phyloP scores from a whole-genome alignment of 371 early-diverging fungal species.

The Globomyces sp. region DNA sequence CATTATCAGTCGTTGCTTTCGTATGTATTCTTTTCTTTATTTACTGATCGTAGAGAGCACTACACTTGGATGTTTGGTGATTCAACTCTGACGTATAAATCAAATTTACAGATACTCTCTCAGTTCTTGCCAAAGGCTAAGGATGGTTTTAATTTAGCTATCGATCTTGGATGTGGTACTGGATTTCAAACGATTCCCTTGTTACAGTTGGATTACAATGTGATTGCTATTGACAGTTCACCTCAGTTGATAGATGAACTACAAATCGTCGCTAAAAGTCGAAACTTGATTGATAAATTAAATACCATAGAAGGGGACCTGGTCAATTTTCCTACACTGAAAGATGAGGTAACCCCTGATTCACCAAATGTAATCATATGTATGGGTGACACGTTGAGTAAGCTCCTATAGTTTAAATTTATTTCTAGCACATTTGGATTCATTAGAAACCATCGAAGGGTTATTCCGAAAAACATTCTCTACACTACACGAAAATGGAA shows the following conservation, averaged over 20 bases:
- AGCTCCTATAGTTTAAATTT: too few species aligned
- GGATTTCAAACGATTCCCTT: constrained; percentile 26
- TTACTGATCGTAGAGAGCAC: constrained; percentile 1
- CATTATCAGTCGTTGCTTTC: constrained; percentile 22
- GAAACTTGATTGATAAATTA: too few species aligned
- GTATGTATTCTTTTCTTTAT: not conserved
- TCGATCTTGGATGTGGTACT: constrained; percentile 28
- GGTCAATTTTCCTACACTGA: too few species aligned
- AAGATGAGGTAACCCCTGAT: too few species aligned
- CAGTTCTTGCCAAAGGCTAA: not conserved
- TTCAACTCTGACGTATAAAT: not conserved
- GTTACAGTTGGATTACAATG: constrained; percentile 11
- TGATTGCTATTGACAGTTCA: constrained; percentile 18
- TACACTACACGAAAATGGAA: too few species aligned
- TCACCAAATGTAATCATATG: too few species aligned
- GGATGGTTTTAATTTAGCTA: constrained; percentile 10
- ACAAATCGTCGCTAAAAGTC: not conserved
- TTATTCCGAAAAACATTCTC: too few species aligned
- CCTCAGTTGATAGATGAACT: constrained; percentile 21
- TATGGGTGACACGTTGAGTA: too few species aligned
- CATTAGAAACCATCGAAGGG: too few species aligned
- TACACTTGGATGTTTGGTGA: constrained; percentile 32
- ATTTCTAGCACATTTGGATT: too few species aligned
- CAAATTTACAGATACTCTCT: not conserved
- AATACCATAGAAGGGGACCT: too few species aligned